These are phyloP conservation scores for Skeletonema marinoi DNA, from an alignment of 108 stramenopile genomes.

Conservation along the genomic window DNA sequence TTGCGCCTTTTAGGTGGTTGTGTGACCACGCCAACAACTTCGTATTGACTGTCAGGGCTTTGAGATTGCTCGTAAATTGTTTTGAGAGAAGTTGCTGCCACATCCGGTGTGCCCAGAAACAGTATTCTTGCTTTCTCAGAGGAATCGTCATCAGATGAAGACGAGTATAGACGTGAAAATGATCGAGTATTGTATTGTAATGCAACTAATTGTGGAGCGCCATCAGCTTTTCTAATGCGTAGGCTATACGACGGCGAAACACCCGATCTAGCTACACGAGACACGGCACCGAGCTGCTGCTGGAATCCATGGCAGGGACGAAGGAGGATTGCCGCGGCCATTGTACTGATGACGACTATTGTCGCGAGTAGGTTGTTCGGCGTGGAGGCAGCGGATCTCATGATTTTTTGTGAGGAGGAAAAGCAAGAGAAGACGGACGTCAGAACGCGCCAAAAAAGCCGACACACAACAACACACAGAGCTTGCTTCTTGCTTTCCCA, in stretches of 20 bases:
- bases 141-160: not conserved
- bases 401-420: not conserved
- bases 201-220: not conserved
- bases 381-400: not conserved
- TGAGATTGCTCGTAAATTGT: slow-evolving; percentile 71
- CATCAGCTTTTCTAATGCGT: not conserved
- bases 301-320: slow-evolving; percentile 28
- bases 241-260: not conserved
- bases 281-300: not conserved
- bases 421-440: not conserved
- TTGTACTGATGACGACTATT: slow-evolving; percentile 18
- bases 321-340: slow-evolving; percentile 1
- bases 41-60: slow-evolving; percentile 57
- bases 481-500: not conserved
- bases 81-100: slow-evolving; percentile 90
- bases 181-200: not conserved
- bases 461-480: no score
- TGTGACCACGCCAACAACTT: slow-evolving; percentile 91
- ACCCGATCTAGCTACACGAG: not conserved
- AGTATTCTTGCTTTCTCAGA: slow-evolving; percentile 73
- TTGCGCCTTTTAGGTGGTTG: slow-evolving; percentile 92
- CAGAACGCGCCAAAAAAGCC: slow-evolving; percentile 1
- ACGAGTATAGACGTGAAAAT: slow-evolving; percentile 8
- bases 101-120: slow-evolving; percentile 96
- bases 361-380: slow-evolving; percentile 9